Evolutionary conservation across 805 yeast species (phyloP), one percentile per base, ranked within the genome.

Genomic region (Saccharomycopsis fibuligera): DNA sequence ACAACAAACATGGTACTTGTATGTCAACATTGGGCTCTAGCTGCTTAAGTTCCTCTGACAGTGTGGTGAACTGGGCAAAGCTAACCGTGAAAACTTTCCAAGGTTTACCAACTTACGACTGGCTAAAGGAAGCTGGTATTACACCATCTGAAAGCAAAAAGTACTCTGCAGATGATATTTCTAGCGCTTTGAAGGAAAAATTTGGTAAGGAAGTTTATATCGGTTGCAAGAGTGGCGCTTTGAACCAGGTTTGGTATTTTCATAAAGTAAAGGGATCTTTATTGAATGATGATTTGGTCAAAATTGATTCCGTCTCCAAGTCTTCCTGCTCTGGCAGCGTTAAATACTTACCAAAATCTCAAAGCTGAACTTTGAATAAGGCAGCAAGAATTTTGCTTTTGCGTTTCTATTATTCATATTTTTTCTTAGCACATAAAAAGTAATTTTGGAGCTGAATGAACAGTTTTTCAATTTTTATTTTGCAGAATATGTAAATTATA

Each of bases 1-100:
- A 76, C 72, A 89, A 90, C 69, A 90, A 90, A 63, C 98, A 90
- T 63, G 97, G 91, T 19, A 88, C 96, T 8, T 90, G 97, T 66
- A 80, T 88, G 74, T 76, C 81, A 44, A 88, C 96, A 1, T 68
- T 90, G 39, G 77, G 74, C 48, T 8, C 19, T 10, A 17, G 36
- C 8, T 49, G 53, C 30, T n/a, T 41, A n/a, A 19, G 17, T 50
- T 55, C 58, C 17, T 9, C 35, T 22, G 27, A 45, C n/a, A 42
- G 30, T 22, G 33, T 86, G 25, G 80, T 78, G 48, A 95, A 87
- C 62, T 88, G 79, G 65, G 86, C 70, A 64, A 72, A 73, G 43
- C 72, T 78, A 29, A 74, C 83, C 1, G 79, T 83, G 46, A 70
- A 70, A 22, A 62, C 85, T 19, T 83, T 73, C 65, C 68, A 74